A percentile compares a stretch with the other conserved stretches of the same genome.
Conservation (phyloP, 1,284 basidiomycete species). For the Naganishia sp. region DNA sequence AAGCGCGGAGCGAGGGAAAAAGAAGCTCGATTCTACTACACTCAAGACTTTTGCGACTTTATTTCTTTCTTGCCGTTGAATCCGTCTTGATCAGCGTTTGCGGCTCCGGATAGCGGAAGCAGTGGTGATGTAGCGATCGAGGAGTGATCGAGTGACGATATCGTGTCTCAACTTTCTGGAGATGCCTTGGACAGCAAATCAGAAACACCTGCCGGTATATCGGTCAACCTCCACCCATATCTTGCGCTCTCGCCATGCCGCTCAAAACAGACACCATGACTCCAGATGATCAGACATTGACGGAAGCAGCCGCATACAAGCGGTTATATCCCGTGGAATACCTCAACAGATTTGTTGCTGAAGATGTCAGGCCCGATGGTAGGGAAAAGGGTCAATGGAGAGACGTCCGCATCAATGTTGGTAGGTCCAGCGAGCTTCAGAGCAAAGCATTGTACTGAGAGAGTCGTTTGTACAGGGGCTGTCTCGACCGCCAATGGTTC, state of each 20-base stretch:
- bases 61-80: no score
- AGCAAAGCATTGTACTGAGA: no score
- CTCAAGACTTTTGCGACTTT: constrained; percentile 4
- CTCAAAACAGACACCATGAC: neutral
- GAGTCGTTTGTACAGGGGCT: constrained; percentile 60
- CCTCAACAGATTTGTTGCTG: constrained; percentile 72
- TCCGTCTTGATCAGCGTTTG: neutral
- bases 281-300: neutral
- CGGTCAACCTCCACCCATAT: neutral
- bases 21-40: neutral
- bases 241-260: neutral
- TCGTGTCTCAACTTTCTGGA: neutral
- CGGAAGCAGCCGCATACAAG: constrained; percentile 68
- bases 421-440: constrained; percentile 56
- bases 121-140: constrained; percentile 1
- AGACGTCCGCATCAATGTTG: constrained; percentile 69
- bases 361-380: constrained; percentile 74
- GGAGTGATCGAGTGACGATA: constrained; percentile 7
- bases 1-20: neutral
- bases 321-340: constrained; percentile 78
- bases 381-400: constrained; percentile 65
- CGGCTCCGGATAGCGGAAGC: constrained; percentile 1
- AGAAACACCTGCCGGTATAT: neutral
- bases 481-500: constrained; percentile 89
- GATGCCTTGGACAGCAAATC: neutral